Percentiles rank a stretch among this genome's conserved stretches.
These are phyloP conservation scores for Alternaria triticina DNA, from an alignment of 2,329 filamentous ascomycete genomes.

Conservation along the genomic window DNA sequence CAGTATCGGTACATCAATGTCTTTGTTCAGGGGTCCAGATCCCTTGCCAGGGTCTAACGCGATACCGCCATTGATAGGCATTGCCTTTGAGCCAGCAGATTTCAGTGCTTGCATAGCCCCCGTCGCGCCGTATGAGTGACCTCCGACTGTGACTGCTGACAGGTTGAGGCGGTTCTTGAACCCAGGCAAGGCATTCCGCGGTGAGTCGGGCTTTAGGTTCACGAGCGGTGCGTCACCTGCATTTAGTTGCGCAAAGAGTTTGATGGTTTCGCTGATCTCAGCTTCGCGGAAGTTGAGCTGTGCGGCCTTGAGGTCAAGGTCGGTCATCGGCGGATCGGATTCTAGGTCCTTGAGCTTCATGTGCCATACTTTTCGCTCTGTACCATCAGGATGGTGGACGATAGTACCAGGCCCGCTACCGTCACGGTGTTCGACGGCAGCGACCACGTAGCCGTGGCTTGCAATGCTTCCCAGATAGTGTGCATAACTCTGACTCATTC, in stretches of 20 bases:
- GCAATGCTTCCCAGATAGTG: slow-evolving; percentile 56
- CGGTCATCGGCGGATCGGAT: slow-evolving; percentile 39
- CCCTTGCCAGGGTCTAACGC: slow-evolving; percentile 71
- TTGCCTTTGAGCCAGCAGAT: slow-evolving; percentile 50
- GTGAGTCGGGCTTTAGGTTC: slow-evolving; percentile 54
- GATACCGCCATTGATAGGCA: slow-evolving; percentile 63
- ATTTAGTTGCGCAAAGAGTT: slow-evolving; percentile 50
- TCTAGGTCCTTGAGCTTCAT: slow-evolving; percentile 45
- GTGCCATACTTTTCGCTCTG: slow-evolving; percentile 47
- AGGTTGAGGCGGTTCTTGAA: slow-evolving; percentile 64
- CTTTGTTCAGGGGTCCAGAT: slow-evolving; percentile 66
- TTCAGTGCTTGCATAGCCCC: slow-evolving; percentile 67
- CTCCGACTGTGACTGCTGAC: slow-evolving; percentile 62
- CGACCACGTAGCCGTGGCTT: slow-evolving; percentile 54
- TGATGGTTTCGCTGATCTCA: slow-evolving; percentile 55
- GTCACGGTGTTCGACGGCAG: slow-evolving; percentile 56
- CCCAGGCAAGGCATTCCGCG: slow-evolving; percentile 54
- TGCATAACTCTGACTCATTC: slow-evolving; percentile 54
- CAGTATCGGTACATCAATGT: slow-evolving; percentile 64
- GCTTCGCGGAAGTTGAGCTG: slow-evolving; percentile 55
- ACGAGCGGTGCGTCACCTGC: slow-evolving; percentile 45
- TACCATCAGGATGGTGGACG: slow-evolving; percentile 46
- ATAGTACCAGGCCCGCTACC: slow-evolving; percentile 54
- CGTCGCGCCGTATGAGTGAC: slow-evolving; percentile 72
- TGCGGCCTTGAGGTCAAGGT: slow-evolving; percentile 48